phyloP scores from a whole-genome alignment of 495 filamentous ascomycete genomes.

The Neurospora discreta region DNA sequence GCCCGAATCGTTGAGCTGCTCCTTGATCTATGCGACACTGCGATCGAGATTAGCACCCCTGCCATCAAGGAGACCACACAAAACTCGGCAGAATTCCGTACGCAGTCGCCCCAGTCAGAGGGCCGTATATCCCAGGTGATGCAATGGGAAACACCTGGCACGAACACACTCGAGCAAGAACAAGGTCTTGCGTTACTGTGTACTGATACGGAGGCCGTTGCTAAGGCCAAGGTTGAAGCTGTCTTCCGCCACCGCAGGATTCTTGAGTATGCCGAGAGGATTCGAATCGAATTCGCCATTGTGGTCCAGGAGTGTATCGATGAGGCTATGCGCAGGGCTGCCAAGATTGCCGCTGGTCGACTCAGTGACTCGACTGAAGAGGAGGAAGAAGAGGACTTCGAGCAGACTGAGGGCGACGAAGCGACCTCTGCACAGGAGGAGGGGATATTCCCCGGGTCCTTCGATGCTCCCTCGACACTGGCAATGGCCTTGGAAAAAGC shows the following conservation, averaged over 20 bases:
- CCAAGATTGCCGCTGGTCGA: constrained; percentile 72
- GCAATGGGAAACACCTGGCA: constrained; percentile 89
- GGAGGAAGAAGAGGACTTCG: constrained; percentile 33
- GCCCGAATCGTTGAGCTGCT: constrained; percentile 89
- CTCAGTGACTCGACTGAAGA: constrained; percentile 64
- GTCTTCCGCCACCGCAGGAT: constrained; percentile 84
- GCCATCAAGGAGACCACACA: constrained; percentile 74
- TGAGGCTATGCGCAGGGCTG: constrained; percentile 82
- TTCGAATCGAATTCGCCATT: constrained; percentile 82
- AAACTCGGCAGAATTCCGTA: constrained; percentile 61
- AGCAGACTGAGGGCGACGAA: constrained; percentile 19
- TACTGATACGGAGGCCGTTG: constrained; percentile 72
- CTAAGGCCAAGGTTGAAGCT: constrained; percentile 82
- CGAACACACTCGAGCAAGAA: constrained; percentile 87
- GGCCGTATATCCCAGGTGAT: constrained; percentile 83
- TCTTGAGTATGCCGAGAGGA: constrained; percentile 90
- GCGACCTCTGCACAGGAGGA: constrained; percentile 30
- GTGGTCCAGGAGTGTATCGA: constrained; percentile 92
- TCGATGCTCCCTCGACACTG: constrained; percentile 47
- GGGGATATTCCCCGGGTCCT: constrained; percentile 39
- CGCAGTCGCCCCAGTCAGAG: constrained; percentile 90
- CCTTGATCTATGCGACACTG: constrained; percentile 89
- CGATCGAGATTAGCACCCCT: constrained; percentile 87
- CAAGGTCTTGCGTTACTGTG: constrained; percentile 81
- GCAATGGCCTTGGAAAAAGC: constrained; percentile 43